Base-by-base conservation (phyloP, 2,329 filamentous ascomycete species). In the Fusarium buxicola region DNA sequence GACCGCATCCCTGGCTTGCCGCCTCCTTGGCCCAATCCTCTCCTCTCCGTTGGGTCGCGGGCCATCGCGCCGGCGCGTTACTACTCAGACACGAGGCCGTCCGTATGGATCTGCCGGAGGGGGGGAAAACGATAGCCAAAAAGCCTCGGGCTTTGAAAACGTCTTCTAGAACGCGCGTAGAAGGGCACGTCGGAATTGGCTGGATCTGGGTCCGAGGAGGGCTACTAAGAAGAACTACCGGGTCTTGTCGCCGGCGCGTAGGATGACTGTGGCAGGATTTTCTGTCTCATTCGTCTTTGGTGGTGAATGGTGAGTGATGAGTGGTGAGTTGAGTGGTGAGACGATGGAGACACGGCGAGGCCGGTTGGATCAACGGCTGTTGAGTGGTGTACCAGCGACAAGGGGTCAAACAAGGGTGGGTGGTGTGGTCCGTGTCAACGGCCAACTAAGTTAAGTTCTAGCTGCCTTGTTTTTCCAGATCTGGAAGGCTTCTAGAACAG, bases 261-360 rank as follows among this genome's bases (percentile, higher is more conserved):
- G 45, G 52, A 56, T 55, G 60, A 58, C 44, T 56, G 60, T 58
- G 54, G 55, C 52, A 68, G 51, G 34, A 31, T 32, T 40, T 64
- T 54, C 21, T 43, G 28, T 52, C 16, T 38, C 39, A 43, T 25
- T 58, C 39, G 44, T 46, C 44, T 24, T 30, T 28, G 21, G 36
- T 46, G 21, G 21, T 21, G 6, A 21, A 21, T 21, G 21, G 21
- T 21, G 21, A 21, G 4, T 21, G 21, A 21, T 21, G 21, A 21
- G 21, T 21, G 44, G 10, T 48, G 27, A 28, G 46, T 59, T 50
- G 53, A n/a, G 51, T 64, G 55, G 55, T 70, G 68, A 69, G 52
- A 65, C 41, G 66, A 70, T 70, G 64, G 66, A 65, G 68, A 68
- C 66, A 65, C 68, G 68, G 68, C 66, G 68, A 70, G 55, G 66